A percentile compares a stretch with the other conserved stretches of the same genome.
These are phyloP conservation scores for Populus hybrid DNA, from an alignment of 441 rosid species.

Conservation along the genomic window DNA sequence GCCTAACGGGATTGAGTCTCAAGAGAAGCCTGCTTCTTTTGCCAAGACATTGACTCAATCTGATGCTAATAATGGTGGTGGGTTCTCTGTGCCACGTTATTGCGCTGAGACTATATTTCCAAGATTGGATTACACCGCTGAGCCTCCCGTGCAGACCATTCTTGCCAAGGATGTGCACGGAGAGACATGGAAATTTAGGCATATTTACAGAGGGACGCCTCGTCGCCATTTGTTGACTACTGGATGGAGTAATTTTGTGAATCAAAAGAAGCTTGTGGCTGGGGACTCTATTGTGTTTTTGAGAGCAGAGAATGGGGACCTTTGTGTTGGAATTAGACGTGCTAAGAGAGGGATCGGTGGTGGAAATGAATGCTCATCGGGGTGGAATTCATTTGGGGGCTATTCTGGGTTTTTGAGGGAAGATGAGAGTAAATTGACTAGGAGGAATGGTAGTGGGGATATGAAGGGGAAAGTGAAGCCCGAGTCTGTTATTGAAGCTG, in stretches of 20 bases:
- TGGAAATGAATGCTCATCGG: constrained; percentile 59
- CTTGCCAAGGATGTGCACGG: no score
- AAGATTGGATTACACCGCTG: no score
- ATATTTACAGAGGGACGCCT: constrained; percentile 94
- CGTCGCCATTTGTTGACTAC: constrained; percentile 93
- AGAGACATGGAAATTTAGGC: constrained; percentile 76
- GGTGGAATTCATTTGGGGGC: constrained; percentile 61
- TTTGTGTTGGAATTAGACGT: constrained; percentile 85
- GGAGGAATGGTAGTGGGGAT: constrained; percentile 39
- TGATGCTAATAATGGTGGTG: no score
- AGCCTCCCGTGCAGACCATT: no score
- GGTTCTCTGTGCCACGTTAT: no score
- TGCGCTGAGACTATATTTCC: no score
- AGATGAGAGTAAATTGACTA: constrained; percentile 42
- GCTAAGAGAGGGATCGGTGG: constrained; percentile 76
- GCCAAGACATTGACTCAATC: no score
- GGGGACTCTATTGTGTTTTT: constrained; percentile 94
- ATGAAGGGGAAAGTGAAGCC: constrained; percentile 50
- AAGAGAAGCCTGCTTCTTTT: constrained; percentile 43
- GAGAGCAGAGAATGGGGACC: constrained; percentile 79
- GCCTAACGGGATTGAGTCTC: constrained; percentile 28
- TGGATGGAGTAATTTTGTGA: constrained; percentile 97
- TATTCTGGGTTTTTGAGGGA: constrained; percentile 57
- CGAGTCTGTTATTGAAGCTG: constrained; percentile 77
- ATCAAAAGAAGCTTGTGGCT: constrained; percentile 93